Conservation (phyloP, 139 green algal genomes). For the Chlorella sp. region DNA sequence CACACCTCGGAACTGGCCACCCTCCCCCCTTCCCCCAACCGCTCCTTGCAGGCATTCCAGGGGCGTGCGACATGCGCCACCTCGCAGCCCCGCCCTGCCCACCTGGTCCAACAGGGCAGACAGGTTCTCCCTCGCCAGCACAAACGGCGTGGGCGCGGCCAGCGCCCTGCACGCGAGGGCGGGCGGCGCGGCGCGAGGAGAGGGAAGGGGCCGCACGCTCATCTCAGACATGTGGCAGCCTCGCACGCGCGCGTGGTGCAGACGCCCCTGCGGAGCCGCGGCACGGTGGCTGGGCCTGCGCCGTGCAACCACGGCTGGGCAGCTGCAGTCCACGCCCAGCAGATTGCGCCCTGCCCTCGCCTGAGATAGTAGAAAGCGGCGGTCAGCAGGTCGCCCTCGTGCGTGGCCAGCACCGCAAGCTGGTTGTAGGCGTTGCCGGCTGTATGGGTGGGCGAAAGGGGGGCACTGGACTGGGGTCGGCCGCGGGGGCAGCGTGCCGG, state of each 20-base stretch:
- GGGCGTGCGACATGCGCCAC: not conserved
- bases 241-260: too few species aligned
- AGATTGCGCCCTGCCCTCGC: conserved; percentile 1
- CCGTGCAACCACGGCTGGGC: not conserved
- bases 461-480: not conserved
- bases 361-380: conserved; percentile 70
- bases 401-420: conserved; percentile 77
- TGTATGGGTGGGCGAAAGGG: too few species aligned
- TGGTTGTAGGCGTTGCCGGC: conserved; percentile 84
- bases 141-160: conserved; percentile 58
- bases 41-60: not conserved
- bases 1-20: conserved; percentile 1
- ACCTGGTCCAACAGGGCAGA: conserved; percentile 68
- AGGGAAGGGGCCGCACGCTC: not conserved
- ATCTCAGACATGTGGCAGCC: not conserved
- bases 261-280: not conserved
- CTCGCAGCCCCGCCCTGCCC: not conserved
- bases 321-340: not conserved
- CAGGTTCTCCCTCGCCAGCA: conserved; percentile 74
- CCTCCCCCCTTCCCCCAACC: not conserved
- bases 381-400: conserved; percentile 55
- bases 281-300: not conserved
- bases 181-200: not conserved
- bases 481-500: too few species aligned
- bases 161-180: conserved; percentile 39